A percentile compares a stretch with the other conserved stretches of the same genome.
These are phyloP conservation scores for Halocafeteria seosinensis DNA, from an alignment of 108 stramenopile genomes.

Conservation along the genomic window DNA sequence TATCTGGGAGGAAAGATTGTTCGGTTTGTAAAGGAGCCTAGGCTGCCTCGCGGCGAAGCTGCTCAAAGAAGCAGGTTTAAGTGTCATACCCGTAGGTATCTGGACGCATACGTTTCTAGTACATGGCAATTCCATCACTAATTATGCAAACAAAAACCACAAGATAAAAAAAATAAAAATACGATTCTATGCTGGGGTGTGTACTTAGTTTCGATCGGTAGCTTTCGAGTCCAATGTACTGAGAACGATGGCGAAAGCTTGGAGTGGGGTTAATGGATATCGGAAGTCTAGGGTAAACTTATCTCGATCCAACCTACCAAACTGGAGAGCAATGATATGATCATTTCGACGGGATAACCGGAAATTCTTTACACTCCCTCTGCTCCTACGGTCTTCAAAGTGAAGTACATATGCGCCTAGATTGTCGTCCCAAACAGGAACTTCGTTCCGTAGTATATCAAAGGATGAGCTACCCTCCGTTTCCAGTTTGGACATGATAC, in stretches of 20 bases:
- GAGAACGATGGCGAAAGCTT: constrained; percentile 19
- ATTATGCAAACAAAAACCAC: too few relatives aligned
- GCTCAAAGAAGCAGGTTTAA: too few relatives aligned
- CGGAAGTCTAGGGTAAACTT: constrained; percentile 15
- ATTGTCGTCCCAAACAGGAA: constrained; percentile 34
- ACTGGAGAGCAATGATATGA: constrained; percentile 10
- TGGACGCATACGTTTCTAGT: too few relatives aligned
- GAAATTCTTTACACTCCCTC: constrained; percentile 42
- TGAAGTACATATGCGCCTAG: constrained; percentile 39
- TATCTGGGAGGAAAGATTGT: too few relatives aligned
- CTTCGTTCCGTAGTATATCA: neutral
- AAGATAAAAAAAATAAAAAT: too few relatives aligned
- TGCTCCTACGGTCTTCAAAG: constrained; percentile 41
- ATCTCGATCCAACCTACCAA: constrained; percentile 8
- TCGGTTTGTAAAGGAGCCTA: too few relatives aligned
- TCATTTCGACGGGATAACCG: constrained; percentile 26
- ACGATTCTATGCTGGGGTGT: too few relatives aligned
- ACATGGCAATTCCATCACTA: too few relatives aligned
- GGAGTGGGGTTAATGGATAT: constrained; percentile 12
- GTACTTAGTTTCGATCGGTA: too few relatives aligned
- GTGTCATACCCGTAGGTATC: too few relatives aligned
- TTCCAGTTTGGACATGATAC: neutral
- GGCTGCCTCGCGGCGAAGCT: too few relatives aligned
- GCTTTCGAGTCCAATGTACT: constrained; percentile 9
- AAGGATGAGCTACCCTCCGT: neutral